Evolutionary conservation across 2,329 filamentous ascomycete genomes (phyloP), one percentile per base, ranked within the genome.

Genomic region (Penicillium sclerotigenum): DNA sequence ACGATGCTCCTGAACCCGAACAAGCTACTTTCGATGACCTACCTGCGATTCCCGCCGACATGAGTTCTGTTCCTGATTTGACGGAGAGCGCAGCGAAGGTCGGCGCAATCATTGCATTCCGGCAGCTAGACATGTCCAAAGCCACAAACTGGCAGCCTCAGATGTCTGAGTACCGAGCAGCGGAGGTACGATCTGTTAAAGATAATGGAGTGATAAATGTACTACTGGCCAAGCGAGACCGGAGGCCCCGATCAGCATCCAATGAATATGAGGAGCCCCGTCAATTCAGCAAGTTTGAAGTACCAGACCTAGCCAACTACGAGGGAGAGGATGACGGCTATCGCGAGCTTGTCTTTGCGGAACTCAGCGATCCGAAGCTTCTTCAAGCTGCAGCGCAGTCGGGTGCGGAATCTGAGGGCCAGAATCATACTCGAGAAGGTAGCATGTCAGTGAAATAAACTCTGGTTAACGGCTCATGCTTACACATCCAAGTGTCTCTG

Each of bases 271-370:
- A 88, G 0, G 91, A 90, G 0, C 79, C 88, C 59, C 82, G 90
- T 10, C 73, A 90, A 10, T 96, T 93, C 64, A 85, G 82, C 59
- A 89, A 86, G 56, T 94, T 95, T 61, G 90, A 95, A 65, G 85
- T 86, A 63, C 87, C 87, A 0, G 81, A 85, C 7, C 83, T 84
- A 11, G 84, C 83, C 13, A 82, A 83, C 0, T 79, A 80, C 14
- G 77, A 77, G 10, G 74, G 72, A 3, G 75, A 78, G 48, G 82
- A 87, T 54, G 80, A 87, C 58, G 88, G 88, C 1, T 77, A 81
- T 47, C 80, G 86, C n/a, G 79, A 79, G 7, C 56, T 91, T 29
- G 65, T 71, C 0, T 87, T 88, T 72, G 69, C 70, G 2, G 86
- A 90, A 22, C 78, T 94, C 68, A 80, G 85, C 36, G 86, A 91